Conservation (phyloP, 2,329 filamentous ascomycete species). For the Fusarium succisae region DNA sequence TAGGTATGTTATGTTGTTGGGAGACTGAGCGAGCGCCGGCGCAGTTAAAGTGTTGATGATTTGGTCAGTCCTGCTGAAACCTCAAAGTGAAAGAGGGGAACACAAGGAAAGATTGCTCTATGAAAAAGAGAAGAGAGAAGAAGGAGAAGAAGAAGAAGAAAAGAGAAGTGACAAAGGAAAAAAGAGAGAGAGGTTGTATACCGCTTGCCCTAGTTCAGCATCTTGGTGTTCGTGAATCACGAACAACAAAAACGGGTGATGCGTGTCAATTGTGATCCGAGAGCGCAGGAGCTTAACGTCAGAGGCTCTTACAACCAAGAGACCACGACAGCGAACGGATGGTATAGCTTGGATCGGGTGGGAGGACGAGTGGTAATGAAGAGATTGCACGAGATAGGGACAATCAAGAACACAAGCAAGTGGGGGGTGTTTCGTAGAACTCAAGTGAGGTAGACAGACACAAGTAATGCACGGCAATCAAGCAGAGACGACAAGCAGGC, state of each 20-base stretch:
- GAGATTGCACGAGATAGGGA: constrained; percentile 30
- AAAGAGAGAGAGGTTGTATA: constrained; percentile 28
- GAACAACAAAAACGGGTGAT: constrained; percentile 25
- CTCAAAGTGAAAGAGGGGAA: constrained; percentile 26
- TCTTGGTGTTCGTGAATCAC: constrained; percentile 42
- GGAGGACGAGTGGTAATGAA: constrained; percentile 41
- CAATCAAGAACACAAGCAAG: constrained; percentile 34
- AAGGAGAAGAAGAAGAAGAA: background rate
- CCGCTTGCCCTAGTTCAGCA: constrained; percentile 35
- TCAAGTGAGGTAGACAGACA: background rate
- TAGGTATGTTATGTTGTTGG: background rate
- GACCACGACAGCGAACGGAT: constrained; percentile 36
- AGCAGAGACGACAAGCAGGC: constrained; percentile 27
- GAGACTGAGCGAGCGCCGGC: constrained; percentile 29
- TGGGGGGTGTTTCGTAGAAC: constrained; percentile 3
- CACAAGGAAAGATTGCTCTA: constrained; percentile 35
- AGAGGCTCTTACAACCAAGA: constrained; percentile 22
- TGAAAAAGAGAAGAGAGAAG: constrained; percentile 10
- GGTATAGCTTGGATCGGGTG: constrained; percentile 5
- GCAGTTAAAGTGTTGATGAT: constrained; percentile 23
- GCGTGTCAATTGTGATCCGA: constrained; percentile 26
- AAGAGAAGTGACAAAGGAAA: constrained; percentile 27
- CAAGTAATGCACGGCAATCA: constrained; percentile 28
- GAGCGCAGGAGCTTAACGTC: constrained; percentile 23
- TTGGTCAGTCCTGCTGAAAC: constrained; percentile 42